phyloP scores from a whole-genome alignment of 2,329 filamentous ascomycete species.

The Exophiala viscosa region DNA sequence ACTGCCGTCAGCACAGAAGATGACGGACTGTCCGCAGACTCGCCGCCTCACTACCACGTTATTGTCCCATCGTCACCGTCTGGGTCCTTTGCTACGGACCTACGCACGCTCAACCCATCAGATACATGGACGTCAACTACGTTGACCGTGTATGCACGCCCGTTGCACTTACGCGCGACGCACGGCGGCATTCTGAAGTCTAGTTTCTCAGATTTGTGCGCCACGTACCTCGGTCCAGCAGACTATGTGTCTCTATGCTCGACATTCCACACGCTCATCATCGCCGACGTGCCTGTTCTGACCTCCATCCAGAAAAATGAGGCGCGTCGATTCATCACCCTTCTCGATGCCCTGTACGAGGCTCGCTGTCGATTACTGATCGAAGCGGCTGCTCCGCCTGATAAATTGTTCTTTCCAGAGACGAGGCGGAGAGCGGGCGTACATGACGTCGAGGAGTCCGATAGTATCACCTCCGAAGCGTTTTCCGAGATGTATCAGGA shows the following conservation, averaged over 20 bases:
- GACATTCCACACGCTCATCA: conserved; percentile 72
- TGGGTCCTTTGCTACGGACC: conserved; percentile 8
- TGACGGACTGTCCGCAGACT: conserved; percentile 16
- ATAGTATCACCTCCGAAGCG: conserved; percentile 62
- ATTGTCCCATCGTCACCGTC: neutral
- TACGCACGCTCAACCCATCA: conserved; percentile 20
- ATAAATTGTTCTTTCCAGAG: conserved; percentile 75
- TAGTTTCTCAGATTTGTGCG: conserved; percentile 66
- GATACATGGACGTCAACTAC: conserved; percentile 21
- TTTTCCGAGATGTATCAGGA: conserved; percentile 75
- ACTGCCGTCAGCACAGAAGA: neutral
- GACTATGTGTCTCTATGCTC: conserved; percentile 81
- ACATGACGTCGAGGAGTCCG: conserved; percentile 4
- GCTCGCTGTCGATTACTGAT: conserved; percentile 73
- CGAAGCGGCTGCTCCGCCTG: conserved; percentile 63
- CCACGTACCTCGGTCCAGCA: conserved; percentile 65
- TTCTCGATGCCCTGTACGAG: conserved; percentile 77
- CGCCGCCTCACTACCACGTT: conserved; percentile 27
- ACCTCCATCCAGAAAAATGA: conserved; percentile 71
- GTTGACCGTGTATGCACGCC: conserved; percentile 40
- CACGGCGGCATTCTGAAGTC: conserved; percentile 56
- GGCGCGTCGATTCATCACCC: conserved; percentile 72
- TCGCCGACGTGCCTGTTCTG: conserved; percentile 66
- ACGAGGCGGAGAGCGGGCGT: conserved; percentile 20
- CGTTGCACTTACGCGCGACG: conserved; percentile 45